Percentiles rank a stretch among this genome's conserved stretches.
These are phyloP conservation scores for Firmiana major DNA, from an alignment of 345 rosid species.

Conservation along the genomic window DNA sequence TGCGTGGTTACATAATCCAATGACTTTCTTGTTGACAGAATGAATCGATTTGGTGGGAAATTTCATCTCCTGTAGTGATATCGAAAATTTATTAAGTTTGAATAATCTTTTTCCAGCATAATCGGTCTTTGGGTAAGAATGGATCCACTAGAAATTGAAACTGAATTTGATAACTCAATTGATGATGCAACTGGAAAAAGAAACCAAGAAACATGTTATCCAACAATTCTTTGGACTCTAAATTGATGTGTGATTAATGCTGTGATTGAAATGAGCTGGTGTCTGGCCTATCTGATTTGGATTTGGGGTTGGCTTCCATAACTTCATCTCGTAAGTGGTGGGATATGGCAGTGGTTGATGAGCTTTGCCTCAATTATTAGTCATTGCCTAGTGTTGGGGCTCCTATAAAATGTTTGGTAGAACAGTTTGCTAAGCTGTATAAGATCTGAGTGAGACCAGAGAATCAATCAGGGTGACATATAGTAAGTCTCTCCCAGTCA, in stretches of 20 bases:
- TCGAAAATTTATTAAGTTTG: not conserved
- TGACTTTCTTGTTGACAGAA: constrained; percentile 5
- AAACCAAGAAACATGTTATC: not conserved
- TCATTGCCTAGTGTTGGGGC: not conserved
- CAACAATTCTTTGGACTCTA: not conserved
- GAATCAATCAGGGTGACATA: not conserved
- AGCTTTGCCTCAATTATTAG: constrained; percentile 11
- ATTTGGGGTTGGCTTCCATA: not conserved
- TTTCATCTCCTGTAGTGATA: not conserved
- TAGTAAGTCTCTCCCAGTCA: no score
- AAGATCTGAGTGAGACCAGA: constrained; percentile 6
- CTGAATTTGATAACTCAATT: not conserved
- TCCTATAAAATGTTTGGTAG: not conserved
- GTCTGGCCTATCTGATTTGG: not conserved
- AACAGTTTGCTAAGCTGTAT: constrained; percentile 5
- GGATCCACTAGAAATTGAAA: not conserved
- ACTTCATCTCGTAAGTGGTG: not conserved
- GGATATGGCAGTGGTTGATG: constrained; percentile 1
- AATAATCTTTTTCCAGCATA: not conserved
- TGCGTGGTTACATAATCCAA: not conserved
- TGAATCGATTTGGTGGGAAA: not conserved
- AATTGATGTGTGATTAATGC: not conserved
- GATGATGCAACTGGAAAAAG: not conserved
- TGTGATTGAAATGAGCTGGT: not conserved
- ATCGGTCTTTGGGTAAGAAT: no score